Conservation (phyloP, 208 protist genomes). For the Leishmania mexicana region DNA sequence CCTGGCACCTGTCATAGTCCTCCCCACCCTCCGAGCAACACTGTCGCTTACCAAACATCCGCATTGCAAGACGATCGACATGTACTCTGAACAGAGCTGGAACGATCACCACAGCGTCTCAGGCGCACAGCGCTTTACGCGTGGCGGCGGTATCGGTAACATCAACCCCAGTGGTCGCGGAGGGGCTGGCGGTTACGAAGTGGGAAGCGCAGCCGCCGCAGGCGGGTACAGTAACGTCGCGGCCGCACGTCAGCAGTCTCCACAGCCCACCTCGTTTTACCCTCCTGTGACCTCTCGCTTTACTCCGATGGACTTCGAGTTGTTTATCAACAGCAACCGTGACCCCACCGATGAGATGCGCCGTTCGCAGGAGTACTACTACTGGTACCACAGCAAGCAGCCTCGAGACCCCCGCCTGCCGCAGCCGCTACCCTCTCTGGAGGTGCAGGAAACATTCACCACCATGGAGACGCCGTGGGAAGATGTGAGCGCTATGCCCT, state of each 20-base stretch:
- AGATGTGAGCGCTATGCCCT: slow-evolving; percentile 24
- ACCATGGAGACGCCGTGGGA: slow-evolving; percentile 77
- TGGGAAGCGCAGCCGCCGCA: slow-evolving; percentile 5
- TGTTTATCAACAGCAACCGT: slow-evolving; percentile 75
- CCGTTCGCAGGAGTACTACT: slow-evolving; percentile 80
- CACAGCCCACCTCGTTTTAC: slow-evolving; percentile 27
- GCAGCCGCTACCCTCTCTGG: slow-evolving; percentile 68
- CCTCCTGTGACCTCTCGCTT: slow-evolving; percentile 46
- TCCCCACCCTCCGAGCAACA: not conserved
- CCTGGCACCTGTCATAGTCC: not conserved
- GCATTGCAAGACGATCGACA: not conserved
- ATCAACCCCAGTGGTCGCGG: slow-evolving; percentile 1
- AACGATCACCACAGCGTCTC: slow-evolving; percentile 19
- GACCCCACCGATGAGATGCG: slow-evolving; percentile 84
- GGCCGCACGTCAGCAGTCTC: slow-evolving; percentile 21
- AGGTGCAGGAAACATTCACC: slow-evolving; percentile 58
- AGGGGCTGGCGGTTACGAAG: slow-evolving; percentile 15
- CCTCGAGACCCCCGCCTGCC: slow-evolving; percentile 69
- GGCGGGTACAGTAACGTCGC: slow-evolving; percentile 23
- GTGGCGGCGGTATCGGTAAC: slow-evolving; percentile 5
- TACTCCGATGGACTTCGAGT: slow-evolving; percentile 87
- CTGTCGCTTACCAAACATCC: not conserved
- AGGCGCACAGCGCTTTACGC: slow-evolving; percentile 6
- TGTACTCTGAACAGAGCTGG: slow-evolving; percentile 49
- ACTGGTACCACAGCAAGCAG: slow-evolving; percentile 84